Conservation (phyloP, 441 rosid species). For the Adansonia gregorii region DNA sequence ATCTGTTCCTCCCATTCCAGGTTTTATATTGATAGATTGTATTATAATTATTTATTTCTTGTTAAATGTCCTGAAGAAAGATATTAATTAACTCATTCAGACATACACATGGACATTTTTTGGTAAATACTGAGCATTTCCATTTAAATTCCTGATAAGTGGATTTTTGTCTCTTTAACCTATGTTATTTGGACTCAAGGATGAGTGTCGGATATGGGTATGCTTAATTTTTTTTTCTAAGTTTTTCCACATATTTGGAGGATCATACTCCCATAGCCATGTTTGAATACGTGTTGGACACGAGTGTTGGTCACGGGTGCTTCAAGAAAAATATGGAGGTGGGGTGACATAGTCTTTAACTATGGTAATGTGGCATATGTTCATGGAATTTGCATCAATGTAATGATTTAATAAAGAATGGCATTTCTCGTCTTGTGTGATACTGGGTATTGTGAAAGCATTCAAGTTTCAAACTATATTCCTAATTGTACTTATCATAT, state of each 20-base stretch:
- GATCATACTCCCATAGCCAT: too few species aligned
- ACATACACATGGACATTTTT: background rate
- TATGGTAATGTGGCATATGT: background rate
- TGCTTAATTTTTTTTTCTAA: too few species aligned
- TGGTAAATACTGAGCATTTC: background rate
- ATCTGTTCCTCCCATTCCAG: constrained; percentile 71
- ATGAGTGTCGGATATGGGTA: too few species aligned
- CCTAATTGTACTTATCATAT: background rate
- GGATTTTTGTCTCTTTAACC: background rate
- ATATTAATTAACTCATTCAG: background rate
- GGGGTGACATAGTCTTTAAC: background rate
- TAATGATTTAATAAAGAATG: background rate
- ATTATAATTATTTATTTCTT: background rate
- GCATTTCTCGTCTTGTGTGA: background rate
- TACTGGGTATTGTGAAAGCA: background rate
- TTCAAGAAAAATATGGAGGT: too few species aligned
- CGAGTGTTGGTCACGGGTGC: too few species aligned
- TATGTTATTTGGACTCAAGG: too few species aligned
- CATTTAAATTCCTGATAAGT: background rate
- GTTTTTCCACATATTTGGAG: too few species aligned
- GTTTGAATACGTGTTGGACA: too few species aligned
- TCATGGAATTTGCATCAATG: background rate
- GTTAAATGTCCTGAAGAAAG: background rate
- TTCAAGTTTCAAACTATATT: background rate
- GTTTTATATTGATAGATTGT: constrained; percentile 37